These are phyloP conservation scores for Xylaria acuta DNA, from an alignment of 495 filamentous ascomycete genomes.

Conservation along the genomic window DNA sequence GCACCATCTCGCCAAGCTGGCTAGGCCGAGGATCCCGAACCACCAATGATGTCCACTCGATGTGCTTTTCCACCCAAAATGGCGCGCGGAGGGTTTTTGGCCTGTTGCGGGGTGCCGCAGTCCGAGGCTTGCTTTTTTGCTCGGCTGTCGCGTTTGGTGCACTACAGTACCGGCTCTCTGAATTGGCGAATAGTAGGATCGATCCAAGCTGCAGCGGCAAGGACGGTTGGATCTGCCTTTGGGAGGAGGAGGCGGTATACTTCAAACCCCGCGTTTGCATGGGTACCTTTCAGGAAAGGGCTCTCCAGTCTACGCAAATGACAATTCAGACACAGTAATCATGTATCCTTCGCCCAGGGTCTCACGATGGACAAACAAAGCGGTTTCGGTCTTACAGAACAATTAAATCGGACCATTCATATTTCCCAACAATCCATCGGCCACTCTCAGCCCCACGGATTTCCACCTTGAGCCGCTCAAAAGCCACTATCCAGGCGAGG, in stretches of 20 bases:
- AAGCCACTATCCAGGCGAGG: constrained; percentile 1
- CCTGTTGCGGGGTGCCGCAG: neutral
- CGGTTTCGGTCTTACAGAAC: constrained; percentile 9
- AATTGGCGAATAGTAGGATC: constrained; percentile 5
- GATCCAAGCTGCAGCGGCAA: constrained; percentile 2
- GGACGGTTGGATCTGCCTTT: constrained; percentile 1
- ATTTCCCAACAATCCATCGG: constrained; percentile 11
- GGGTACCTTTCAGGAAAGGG: neutral
- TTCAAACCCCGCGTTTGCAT: constrained; percentile 2
- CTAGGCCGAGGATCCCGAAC: constrained; percentile 1
- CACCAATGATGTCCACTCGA: neutral
- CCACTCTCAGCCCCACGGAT: constrained; percentile 18
- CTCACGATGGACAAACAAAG: constrained; percentile 6
- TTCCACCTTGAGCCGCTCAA: constrained; percentile 25
- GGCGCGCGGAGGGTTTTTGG: neutral
- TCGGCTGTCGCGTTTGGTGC: constrained; percentile 9
- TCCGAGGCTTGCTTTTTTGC: neutral
- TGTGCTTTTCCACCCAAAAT: neutral
- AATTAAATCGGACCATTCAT: neutral
- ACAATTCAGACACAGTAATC: neutral
- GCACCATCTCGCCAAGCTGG: constrained; percentile 22
- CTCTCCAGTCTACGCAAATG: neutral
- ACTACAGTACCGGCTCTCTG: neutral
- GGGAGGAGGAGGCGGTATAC: constrained; percentile 5
- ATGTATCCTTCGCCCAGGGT: neutral